Evolutionary conservation across 2,329 filamentous ascomycete species (phyloP).

Genomic region (Sporothrix mexicana): DNA sequence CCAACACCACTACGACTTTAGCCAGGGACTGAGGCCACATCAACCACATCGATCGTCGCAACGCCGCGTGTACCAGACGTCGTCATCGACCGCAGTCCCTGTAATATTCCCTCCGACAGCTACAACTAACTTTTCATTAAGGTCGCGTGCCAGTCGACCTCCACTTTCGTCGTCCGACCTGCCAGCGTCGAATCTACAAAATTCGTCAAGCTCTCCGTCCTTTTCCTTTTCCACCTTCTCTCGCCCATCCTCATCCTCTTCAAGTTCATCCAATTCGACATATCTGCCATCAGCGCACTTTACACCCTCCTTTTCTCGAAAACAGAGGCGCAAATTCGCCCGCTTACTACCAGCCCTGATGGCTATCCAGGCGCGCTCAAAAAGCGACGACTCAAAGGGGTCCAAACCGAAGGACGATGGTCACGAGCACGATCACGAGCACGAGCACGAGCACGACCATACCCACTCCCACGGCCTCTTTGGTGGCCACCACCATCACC

Average conservation of each 20-base stretch:
- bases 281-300: not conserved
- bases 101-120: conserved; percentile 37
- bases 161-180: conserved; percentile 29
- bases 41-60: conserved; percentile 41
- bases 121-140: conserved; percentile 26
- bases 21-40: conserved; percentile 45
- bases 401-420: conserved; percentile 55
- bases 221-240: conserved; percentile 35
- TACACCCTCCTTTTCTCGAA: conserved; percentile 33
- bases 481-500: conserved; percentile 74
- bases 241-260: conserved; percentile 32
- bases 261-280: conserved; percentile 6
- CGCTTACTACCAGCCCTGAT: conserved; percentile 41
- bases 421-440: conserved; percentile 1
- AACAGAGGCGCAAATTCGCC: conserved; percentile 34
- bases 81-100: conserved; percentile 36
- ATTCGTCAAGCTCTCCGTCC: not conserved
- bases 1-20: conserved; percentile 36
- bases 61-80: conserved; percentile 44
- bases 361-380: conserved; percentile 39
- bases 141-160: conserved; percentile 8
- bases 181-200: not conserved
- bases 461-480: conserved; percentile 60
- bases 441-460: conserved; percentile 56
- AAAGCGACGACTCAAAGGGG: conserved; percentile 62